Evolutionary conservation across 805 yeast species (phyloP).

Genomic region (Hagleromyces aurorensis): DNA sequence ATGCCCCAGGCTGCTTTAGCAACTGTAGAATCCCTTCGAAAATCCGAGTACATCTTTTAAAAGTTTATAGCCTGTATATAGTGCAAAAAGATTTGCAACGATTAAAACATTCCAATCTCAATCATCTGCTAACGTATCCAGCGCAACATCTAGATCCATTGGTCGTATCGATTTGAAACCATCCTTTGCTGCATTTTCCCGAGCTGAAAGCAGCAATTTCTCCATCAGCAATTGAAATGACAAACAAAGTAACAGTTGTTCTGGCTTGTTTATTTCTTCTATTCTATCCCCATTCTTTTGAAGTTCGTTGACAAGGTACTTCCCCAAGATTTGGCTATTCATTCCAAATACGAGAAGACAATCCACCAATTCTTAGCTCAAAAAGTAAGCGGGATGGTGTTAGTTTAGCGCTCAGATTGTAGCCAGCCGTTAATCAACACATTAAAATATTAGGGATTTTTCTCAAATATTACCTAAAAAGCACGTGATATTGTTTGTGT

Average conservation of each 20-base stretch:
- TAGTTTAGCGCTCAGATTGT: too few species aligned
- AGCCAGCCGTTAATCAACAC: too few species aligned
- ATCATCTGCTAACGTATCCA: slow-evolving; percentile 13
- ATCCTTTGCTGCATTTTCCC: slow-evolving; percentile 32
- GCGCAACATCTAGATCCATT: slow-evolving; percentile 35
- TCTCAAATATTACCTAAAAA: too few species aligned
- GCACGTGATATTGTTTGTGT: too few species aligned
- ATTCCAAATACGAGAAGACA: too few species aligned
- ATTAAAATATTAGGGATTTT: too few species aligned
- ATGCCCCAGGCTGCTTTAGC: slow-evolving; percentile 68
- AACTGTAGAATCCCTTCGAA: slow-evolving; percentile 41
- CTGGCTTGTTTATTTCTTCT: slow-evolving; percentile 10
- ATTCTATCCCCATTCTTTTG: too few species aligned
- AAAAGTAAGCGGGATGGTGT: too few species aligned
- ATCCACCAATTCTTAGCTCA: too few species aligned
- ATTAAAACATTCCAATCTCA: slow-evolving; percentile 10
- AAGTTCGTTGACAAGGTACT: too few species aligned
- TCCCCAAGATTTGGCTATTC: too few species aligned
- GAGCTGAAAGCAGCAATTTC: slow-evolving; percentile 33
- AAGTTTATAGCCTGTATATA: slow-evolving; percentile 1
- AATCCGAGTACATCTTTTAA: slow-evolving; percentile 31
- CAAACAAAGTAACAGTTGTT: slow-evolving; percentile 10
- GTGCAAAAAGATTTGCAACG: slow-evolving; percentile 3
- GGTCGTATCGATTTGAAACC: slow-evolving; percentile 38
- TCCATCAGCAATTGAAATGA: slow-evolving; percentile 12